phyloP scores from a whole-genome alignment of 2,329 filamentous ascomycete genomes.

The Parastagonospora nodorum region DNA sequence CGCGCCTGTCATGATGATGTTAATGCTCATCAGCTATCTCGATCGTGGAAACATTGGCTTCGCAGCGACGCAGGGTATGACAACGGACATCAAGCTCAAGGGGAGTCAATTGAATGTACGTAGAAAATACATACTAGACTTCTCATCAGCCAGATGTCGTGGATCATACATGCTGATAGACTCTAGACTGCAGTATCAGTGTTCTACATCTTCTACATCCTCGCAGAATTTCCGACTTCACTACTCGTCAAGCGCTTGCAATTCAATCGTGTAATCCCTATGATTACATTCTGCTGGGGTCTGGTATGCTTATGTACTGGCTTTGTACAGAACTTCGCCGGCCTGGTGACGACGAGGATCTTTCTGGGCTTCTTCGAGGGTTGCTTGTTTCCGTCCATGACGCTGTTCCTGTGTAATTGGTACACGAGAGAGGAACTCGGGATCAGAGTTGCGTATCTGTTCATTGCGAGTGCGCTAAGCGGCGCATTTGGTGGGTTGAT shows the following conservation, averaged over 20 bases:
- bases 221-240: slow-evolving; percentile 43
- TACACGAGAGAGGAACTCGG: slow-evolving; percentile 38
- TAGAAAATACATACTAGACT: too few relatives aligned
- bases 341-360: slow-evolving; percentile 26
- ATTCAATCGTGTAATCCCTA: slow-evolving; percentile 40
- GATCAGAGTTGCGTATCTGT: slow-evolving; percentile 35
- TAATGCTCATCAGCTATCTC: slow-evolving; percentile 43
- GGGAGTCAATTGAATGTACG: slow-evolving; percentile 34
- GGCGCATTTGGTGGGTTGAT: slow-evolving; percentile 37
- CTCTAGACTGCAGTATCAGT: slow-evolving; percentile 39
- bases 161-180: not conserved
- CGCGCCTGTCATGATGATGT: slow-evolving; percentile 43
- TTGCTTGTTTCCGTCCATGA: slow-evolving; percentile 40
- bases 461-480: slow-evolving; percentile 33
- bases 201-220: slow-evolving; percentile 44
- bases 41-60: slow-evolving; percentile 44
- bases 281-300: slow-evolving; percentile 62
- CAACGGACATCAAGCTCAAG: slow-evolving; percentile 30
- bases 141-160: too few relatives aligned
- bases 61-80: slow-evolving; percentile 43
- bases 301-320: slow-evolving; percentile 40
- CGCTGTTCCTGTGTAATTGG: slow-evolving; percentile 38
- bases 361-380: slow-evolving; percentile 40
- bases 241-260: slow-evolving; percentile 40
- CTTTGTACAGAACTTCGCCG: slow-evolving; percentile 25